Evolutionary conservation across 495 filamentous ascomycete genomes (phyloP), one percentile per base, ranked within the genome.

Genomic region (Geopyxis carbonaria): DNA sequence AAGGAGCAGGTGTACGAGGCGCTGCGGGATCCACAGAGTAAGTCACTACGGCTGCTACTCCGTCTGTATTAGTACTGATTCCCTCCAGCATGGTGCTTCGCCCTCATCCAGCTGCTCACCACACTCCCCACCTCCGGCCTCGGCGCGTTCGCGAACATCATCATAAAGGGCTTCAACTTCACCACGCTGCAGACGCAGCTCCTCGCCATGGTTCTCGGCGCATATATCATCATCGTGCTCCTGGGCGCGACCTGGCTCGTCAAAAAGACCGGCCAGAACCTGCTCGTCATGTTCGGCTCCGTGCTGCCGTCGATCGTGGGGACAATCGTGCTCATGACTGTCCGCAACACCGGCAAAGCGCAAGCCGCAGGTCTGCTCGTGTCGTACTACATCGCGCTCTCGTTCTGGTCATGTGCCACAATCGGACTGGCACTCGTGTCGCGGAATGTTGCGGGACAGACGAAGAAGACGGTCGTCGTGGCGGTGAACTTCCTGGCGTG

Each of bases 181-280:
- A 59, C 53, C 3, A 49, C 55, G 6, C 56, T 71, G 10, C 59
- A 73, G 44, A 70, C 69, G 1, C 69, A 72, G 53, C 57, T 73
- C 8, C 53, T 73, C 24, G 68, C 74, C 13, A 82, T 82, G 73
- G 74, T 80, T 4, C 59, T 80, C 1, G 76, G 77, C 4, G 70
- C 67, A 25, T 78, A 76, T 42, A 79, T 81, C 44, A 75, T 78
- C 40, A 66, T 75, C 22, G 69, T 79, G 10, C 56, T 82, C 20
- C 51, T 80, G 24, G 61, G 60, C 2, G 75, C 71, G 0, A 65
- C 72, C 1, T 80, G 65, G 65, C 50, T 81, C 1, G 76, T 76
- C 2, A 75, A 72, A 51, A 70, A 61, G 50, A 73, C 62, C 2
- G 53, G 59, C 2, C 76, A 81, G 55, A 82, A 78, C 45, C 44